These are phyloP conservation scores for Erysimum pusillum DNA, from an alignment of 441 rosid species.

Conservation along the genomic window DNA sequence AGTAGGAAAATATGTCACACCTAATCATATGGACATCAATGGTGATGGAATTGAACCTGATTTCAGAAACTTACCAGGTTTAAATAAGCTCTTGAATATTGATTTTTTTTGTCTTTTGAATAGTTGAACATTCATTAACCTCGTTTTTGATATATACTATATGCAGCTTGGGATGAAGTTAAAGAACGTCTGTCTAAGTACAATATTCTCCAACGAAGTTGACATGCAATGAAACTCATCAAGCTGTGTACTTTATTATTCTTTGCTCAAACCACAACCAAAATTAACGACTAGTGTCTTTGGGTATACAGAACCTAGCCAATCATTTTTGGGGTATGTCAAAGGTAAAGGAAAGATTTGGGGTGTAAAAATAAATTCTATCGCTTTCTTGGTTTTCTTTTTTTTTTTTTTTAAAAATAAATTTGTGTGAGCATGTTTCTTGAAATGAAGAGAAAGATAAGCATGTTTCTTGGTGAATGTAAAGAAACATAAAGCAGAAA, in stretches of 20 bases:
- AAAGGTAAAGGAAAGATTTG: not conserved
- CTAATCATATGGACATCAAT: conserved; percentile 87
- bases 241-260: conserved; percentile 12
- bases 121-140: not conserved
- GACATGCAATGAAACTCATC: conserved; percentile 16
- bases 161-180: conserved; percentile 83
- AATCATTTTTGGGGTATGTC: not conserved
- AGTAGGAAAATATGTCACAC: conserved; percentile 90
- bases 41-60: conserved; percentile 95
- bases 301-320: not conserved
- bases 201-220: conserved; percentile 60
- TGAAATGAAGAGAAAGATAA: too few species aligned
- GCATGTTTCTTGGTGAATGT: too few species aligned
- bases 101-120: not conserved
- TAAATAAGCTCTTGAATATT: not conserved
- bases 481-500: too few species aligned
- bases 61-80: conserved; percentile 76
- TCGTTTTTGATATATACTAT: conserved; percentile 13
- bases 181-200: conserved; percentile 63
- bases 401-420: too few species aligned
- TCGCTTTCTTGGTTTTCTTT: too few species aligned
- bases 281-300: not conserved
- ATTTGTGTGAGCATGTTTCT: too few species aligned
- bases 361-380: too few species aligned
- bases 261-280: not conserved